Percentiles rank a stretch among this genome's conserved stretches.
phyloP scores from a whole-genome alignment of 2,329 filamentous ascomycete species.

The Camillea tinctor region DNA sequence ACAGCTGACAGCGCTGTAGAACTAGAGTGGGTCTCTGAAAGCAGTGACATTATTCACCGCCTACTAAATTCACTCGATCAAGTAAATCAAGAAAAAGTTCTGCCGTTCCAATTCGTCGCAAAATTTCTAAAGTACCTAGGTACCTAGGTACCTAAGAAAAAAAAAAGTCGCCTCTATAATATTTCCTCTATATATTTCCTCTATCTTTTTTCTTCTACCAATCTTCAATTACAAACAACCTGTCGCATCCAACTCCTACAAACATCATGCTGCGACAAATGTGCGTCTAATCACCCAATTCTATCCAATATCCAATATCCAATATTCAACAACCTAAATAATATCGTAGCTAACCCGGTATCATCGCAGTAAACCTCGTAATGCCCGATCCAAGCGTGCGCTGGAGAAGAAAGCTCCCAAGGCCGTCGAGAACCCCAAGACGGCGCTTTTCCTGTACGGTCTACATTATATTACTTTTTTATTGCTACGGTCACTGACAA shows the following conservation, averaged over 20 bases:
- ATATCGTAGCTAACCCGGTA: neutral
- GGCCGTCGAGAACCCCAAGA: slow-evolving; percentile 84
- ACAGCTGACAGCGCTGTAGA: too few species aligned
- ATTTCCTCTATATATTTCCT: slow-evolving; percentile 4
- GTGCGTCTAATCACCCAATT: slow-evolving; percentile 11
- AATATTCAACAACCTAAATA: neutral
- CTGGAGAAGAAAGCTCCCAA: slow-evolving; percentile 93
- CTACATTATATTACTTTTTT: neutral
- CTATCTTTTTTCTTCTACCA: slow-evolving; percentile 2
- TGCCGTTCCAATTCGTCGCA: slow-evolving; percentile 26
- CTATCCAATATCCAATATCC: too few species aligned
- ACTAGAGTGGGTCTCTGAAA: neutral
- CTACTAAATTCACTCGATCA: neutral
- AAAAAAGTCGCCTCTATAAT: too few species aligned
- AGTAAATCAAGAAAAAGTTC: slow-evolving; percentile 15
- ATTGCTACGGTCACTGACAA: slow-evolving; percentile 8
- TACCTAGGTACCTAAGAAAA: too few species aligned
- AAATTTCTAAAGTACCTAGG: slow-evolving; percentile 26
- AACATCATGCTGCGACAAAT: slow-evolving; percentile 29
- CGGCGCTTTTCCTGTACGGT: slow-evolving; percentile 72
- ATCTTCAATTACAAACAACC: slow-evolving; percentile 3
- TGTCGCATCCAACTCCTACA: neutral
- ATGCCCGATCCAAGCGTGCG: slow-evolving; percentile 89
- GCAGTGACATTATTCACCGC: neutral
- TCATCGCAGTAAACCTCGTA: slow-evolving; percentile 55